Evolutionary conservation across 2,329 filamentous ascomycete species (phyloP).

Genomic region (Amylocarpus encephaloides): DNA sequence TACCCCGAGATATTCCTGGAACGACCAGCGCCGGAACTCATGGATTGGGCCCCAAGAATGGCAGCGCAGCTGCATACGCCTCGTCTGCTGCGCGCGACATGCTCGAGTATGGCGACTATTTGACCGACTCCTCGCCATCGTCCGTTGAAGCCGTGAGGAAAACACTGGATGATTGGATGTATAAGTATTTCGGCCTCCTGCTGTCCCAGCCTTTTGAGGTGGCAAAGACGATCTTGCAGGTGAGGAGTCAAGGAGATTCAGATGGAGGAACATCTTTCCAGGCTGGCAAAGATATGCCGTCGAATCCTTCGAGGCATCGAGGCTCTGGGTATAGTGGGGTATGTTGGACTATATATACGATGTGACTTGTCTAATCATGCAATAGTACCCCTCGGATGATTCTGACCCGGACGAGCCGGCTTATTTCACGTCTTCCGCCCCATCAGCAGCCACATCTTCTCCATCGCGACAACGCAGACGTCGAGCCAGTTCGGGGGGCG

Average conservation of each 20-base stretch:
- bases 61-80: slow-evolving; percentile 45
- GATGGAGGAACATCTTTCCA: slow-evolving; percentile 15
- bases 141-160: slow-evolving; percentile 68
- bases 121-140: slow-evolving; percentile 70
- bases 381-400: slow-evolving; percentile 51
- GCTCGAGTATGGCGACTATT: slow-evolving; percentile 85
- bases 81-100: slow-evolving; percentile 71
- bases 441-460: slow-evolving; percentile 36
- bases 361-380: slow-evolving; percentile 11
- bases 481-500: slow-evolving; percentile 25
- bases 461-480: slow-evolving; percentile 34
- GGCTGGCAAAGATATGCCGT: slow-evolving; percentile 15
- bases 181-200: slow-evolving; percentile 85
- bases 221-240: slow-evolving; percentile 86
- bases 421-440: slow-evolving; percentile 68
- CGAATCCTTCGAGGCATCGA: slow-evolving; percentile 19
- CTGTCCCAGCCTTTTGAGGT: slow-evolving; percentile 96
- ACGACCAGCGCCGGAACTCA: slow-evolving; percentile 31
- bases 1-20: slow-evolving; percentile 39
- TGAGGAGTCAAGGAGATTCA: slow-evolving; percentile 46
- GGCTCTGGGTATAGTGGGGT: slow-evolving; percentile 26
- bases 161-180: slow-evolving; percentile 76
- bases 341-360: not conserved
- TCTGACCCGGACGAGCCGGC: slow-evolving; percentile 71
- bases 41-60: slow-evolving; percentile 30